Evolutionary conservation across 192 early-diverging fungal genomes (phyloP), one percentile per base, ranked within the genome.

Genomic region (Coemansia guatemalensis): DNA sequence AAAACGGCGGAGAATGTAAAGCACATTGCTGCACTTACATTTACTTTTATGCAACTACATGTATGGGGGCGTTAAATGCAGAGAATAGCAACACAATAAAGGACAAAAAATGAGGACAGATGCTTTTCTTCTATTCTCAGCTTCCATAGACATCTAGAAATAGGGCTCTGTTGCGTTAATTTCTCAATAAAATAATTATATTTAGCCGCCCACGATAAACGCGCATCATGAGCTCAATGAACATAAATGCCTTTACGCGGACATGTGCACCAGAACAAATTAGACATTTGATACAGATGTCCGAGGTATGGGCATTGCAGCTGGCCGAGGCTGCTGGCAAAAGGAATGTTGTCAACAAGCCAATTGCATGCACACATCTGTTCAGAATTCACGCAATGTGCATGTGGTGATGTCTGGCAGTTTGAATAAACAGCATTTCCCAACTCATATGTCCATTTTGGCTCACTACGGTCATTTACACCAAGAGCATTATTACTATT

Each of bases 371-470:
- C 30, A 30, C 23, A 8, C 25, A 44, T 9, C 53, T 55, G 53
- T 27, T 23, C 24, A 25, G 58, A 60, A 60, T 60, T 18, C 58
- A 48, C 58, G 58, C 44, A 60, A 48, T 60, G 58, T 60, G 44
- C 58, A 60, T 22, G 58, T 60, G 58, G 44, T 60, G 48, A 60
- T 60, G 58, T 33, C 39, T 27, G 25, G 35, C 58, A 60, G 14
- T 47, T 24, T 20, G 44, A 55, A 60, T 48, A 47, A 47, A 47
- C 25, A 39, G 35, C 39, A 58, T 20, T 21, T n/a, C 25, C 25
- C 30, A 55, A 55, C 44, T 60, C 58, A 60, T 60, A 47, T 60
- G 41, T 60, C 58, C 58, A 39, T 48, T 60, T 48, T 44, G 25
- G 27, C 9, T 48, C 22, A 60, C 39, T 27, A 26, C 23, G 9